Percentiles rank a stretch among this genome's conserved stretches.
phyloP scores from a whole-genome alignment of 108 stramenopile species.

The Stephanodiscus triporus region DNA sequence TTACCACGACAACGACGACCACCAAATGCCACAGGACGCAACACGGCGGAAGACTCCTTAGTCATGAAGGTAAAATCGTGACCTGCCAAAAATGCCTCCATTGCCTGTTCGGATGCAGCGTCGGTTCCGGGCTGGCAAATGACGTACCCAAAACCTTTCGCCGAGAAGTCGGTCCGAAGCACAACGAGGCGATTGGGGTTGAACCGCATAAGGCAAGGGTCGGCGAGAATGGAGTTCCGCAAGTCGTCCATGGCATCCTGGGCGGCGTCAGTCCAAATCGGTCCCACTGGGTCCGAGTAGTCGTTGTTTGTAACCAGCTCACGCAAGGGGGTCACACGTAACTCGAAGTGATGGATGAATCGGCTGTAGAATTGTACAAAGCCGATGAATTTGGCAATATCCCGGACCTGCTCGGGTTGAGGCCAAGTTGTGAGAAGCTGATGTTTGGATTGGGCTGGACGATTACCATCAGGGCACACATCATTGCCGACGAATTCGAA shows the following conservation, averaged over 20 bases:
- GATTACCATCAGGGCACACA: too few relatives aligned
- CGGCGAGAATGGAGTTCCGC: not conserved
- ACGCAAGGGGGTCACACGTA: not conserved
- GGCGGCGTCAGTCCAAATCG: not conserved
- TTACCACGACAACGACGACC: not conserved
- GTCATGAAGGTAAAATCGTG: not conserved
- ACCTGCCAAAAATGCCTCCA: not conserved
- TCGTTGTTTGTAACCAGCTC: not conserved
- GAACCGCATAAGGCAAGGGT: not conserved
- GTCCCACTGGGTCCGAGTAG: not conserved
- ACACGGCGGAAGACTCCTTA: not conserved
- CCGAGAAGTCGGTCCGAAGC: too few relatives aligned
- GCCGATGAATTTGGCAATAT: not conserved
- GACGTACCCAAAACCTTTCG: not conserved
- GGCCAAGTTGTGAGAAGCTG: not conserved
- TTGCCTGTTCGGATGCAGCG: not conserved
- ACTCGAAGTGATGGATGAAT: not conserved
- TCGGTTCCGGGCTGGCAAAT: not conserved
- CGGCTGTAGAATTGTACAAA: not conserved
- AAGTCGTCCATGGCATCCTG: not conserved
- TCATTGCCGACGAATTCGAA: too few relatives aligned
- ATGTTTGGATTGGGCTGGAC: too few relatives aligned
- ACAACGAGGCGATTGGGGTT: not conserved
- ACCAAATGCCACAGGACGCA: not conserved
- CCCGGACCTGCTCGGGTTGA: too few relatives aligned